Evolutionary conservation across 192 early-diverging fungal genomes (phyloP), one percentile per base, ranked within the genome.

Genomic region (Phycomyces nitens): DNA sequence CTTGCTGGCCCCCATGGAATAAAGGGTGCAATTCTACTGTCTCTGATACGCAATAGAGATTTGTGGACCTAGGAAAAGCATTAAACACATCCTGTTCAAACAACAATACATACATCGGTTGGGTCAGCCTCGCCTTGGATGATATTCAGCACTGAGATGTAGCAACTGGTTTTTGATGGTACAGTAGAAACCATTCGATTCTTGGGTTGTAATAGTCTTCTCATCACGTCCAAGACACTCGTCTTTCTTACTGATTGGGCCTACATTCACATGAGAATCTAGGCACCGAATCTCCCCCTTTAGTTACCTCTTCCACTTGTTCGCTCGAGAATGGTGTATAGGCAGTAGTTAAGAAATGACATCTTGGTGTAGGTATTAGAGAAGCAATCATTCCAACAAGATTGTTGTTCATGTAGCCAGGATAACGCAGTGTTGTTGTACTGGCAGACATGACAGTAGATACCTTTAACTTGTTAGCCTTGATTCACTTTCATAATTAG

Each of bases 381-480:
- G 95, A 94, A 1, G 97, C 90, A 21, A 98, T 83, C 70, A 99
- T 88, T 58, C 94, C 89, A 7, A 96, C 94, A 50, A 99, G 82
- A 70, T 99, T 95, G 74, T 99, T 99, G 82, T 99, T 97, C 97
- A 99, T 99, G 74, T 97, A 99, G 60, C 95, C 94, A 29, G 97
- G 97, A 78, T 99, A 99, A 59, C 97, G 88, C 47, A 99, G 78
- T 15, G 95, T 98, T 5, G 90, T 95, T 20, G 97, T 99, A 72
- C 90, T 92, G 15, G 97, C 94, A 29, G 89, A 91, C 86, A 99
- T 96, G 27, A 99, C 97, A 5, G 97, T 99, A 11, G 97, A 95
- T n/a, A 97, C 29, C 29, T 34, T 34, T 34, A n/a, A n/a, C n/a
- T n/a, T n/a, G n/a, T n/a, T n/a, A n/a, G n/a, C n/a, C n/a, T n/a